Percentiles rank a stretch among this genome's conserved stretches.
These are phyloP conservation scores for Plasmodium knowlesi DNA, from an alignment of 169 alveolate genomes.

Conservation along the genomic window DNA sequence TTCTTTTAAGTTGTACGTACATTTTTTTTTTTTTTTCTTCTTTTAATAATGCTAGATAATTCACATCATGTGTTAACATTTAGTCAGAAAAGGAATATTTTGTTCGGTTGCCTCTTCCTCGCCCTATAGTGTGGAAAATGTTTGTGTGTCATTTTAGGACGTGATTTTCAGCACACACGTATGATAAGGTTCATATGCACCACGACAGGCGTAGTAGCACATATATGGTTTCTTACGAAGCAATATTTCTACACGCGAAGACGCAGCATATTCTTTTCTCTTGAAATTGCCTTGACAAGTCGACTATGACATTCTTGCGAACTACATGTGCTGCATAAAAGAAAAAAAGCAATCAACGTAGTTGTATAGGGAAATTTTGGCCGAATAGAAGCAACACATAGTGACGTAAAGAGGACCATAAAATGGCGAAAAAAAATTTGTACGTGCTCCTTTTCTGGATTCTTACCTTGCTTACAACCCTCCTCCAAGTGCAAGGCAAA, in stretches of 20 bases:
- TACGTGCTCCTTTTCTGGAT: slow-evolving; percentile 24
- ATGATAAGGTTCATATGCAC: not conserved
- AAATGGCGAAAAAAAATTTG: slow-evolving; percentile 13
- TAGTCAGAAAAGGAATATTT: not conserved
- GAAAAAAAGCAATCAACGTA: not conserved
- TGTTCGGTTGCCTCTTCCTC: not conserved
- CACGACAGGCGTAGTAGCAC: not conserved
- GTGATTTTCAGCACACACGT: not conserved
- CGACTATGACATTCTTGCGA: not conserved
- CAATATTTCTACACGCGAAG: not conserved
- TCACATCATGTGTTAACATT: not conserved
- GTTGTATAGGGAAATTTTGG: not conserved
- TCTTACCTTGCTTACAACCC: not conserved
- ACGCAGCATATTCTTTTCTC: not conserved
- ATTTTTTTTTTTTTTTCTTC: not conserved
- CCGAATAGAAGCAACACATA: not conserved
- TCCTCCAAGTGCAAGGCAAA: slow-evolving; percentile 14
- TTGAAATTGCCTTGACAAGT: not conserved
- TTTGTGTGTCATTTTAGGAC: not conserved
- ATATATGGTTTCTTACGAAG: not conserved
- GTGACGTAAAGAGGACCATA: not conserved
- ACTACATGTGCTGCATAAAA: not conserved
- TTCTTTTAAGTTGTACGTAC: not conserved
- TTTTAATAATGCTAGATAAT: not conserved
- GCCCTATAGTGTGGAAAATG: not conserved